Evolutionary conservation across 805 yeast species (phyloP).

Genomic region (Deakozyma indianensis): DNA sequence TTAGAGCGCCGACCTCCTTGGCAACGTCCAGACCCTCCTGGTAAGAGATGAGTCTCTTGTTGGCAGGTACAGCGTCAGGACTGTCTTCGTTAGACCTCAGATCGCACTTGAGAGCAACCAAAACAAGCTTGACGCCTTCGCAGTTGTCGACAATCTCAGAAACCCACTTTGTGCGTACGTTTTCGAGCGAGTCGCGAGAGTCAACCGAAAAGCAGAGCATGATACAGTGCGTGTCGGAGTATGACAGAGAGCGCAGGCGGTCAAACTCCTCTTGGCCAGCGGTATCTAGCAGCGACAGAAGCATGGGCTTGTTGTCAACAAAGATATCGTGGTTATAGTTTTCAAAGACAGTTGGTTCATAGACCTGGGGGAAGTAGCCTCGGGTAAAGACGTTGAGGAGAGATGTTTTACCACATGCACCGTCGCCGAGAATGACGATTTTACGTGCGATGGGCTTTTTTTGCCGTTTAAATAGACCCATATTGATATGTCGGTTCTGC

Average conservation of each 20-base stretch:
- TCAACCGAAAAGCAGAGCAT: slow-evolving; percentile 94
- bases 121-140: slow-evolving; percentile 85
- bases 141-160: slow-evolving; percentile 95
- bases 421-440: slow-evolving; percentile 90
- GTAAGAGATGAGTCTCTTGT: slow-evolving; percentile 49
- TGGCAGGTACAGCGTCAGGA: slow-evolving; percentile 21
- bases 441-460: slow-evolving; percentile 55
- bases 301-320: slow-evolving; percentile 86
- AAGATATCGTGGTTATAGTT: slow-evolving; percentile 94
- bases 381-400: slow-evolving; percentile 87
- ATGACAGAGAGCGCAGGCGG: slow-evolving; percentile 78
- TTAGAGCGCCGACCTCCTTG: slow-evolving; percentile 79
- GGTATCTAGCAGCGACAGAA: slow-evolving; percentile 92
- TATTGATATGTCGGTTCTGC: neutral
- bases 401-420: slow-evolving; percentile 98
- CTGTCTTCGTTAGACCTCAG: slow-evolving; percentile 57
- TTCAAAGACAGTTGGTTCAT: slow-evolving; percentile 96
- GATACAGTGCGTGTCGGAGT: slow-evolving; percentile 91
- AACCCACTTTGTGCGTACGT: slow-evolving; percentile 93
- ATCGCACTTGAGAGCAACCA: slow-evolving; percentile 92
- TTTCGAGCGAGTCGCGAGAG: slow-evolving; percentile 84
- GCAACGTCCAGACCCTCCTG: slow-evolving; percentile 93
- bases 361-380: slow-evolving; percentile 96
- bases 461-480: slow-evolving; percentile 7
- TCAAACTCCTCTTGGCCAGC: slow-evolving; percentile 99